Evolutionary conservation across 768 basidiomycete species (phyloP).

Genomic region (Tricholoma sp.): DNA sequence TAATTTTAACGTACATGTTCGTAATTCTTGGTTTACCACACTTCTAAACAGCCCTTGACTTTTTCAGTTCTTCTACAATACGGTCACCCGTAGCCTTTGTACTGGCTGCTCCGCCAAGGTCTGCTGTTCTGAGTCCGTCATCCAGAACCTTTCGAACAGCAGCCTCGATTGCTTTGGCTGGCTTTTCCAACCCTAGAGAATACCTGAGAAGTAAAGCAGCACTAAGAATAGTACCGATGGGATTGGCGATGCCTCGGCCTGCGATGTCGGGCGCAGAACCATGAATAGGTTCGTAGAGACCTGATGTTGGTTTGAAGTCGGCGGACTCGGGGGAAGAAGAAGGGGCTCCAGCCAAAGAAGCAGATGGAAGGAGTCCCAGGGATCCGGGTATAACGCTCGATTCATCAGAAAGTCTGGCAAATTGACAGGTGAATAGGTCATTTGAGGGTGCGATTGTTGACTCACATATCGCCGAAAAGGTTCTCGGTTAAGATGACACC

Average conservation of each 20-base stretch:
- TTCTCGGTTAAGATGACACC: conserved; percentile 95
- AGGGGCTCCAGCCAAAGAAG: conserved; percentile 88
- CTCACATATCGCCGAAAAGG: conserved; percentile 95
- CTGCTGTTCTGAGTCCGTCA: conserved; percentile 74
- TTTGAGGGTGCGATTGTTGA: conserved; percentile 9
- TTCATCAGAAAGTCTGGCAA: conserved; percentile 85
- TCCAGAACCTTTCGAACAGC: conserved; percentile 93
- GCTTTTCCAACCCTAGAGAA: conserved; percentile 83
- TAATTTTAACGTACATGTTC: not conserved
- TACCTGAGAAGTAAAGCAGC: conserved; percentile 92
- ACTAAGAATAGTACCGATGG: conserved; percentile 92
- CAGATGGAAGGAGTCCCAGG: conserved; percentile 92
- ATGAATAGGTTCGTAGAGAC: conserved; percentile 97
- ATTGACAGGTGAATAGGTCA: conserved; percentile 3
- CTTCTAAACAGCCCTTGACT: conserved; percentile 19
- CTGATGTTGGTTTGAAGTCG: conserved; percentile 72
- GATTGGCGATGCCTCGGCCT: conserved; percentile 91
- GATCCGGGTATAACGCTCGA: conserved; percentile 97
- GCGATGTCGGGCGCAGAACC: conserved; percentile 95
- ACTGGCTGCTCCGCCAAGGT: conserved; percentile 74
- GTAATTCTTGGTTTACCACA: not conserved
- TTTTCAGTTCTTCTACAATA: conserved; percentile 69
- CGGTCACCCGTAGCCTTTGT: conserved; percentile 84
- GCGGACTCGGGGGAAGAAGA: conserved; percentile 44
- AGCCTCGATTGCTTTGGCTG: conserved; percentile 80